A percentile compares a stretch with the other conserved stretches of the same genome.
Conservation (phyloP, 345 rosid genomes). For the Sisymbrium altissimum region DNA sequence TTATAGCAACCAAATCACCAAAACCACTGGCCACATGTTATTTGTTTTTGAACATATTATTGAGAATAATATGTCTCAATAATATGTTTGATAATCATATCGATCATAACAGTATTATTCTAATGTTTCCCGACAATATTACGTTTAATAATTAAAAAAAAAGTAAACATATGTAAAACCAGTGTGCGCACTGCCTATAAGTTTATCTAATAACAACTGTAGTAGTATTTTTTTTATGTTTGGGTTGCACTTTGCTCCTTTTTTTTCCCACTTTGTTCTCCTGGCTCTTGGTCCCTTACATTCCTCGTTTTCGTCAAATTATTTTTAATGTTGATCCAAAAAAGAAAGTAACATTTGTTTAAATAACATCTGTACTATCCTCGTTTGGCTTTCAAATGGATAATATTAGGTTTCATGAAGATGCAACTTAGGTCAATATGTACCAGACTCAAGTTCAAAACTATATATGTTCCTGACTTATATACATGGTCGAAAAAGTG, state of each 20-base stretch:
- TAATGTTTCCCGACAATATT: not conserved
- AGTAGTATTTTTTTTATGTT: not conserved
- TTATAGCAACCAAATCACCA: not conserved
- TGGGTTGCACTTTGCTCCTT: not conserved
- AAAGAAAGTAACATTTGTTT: too few species aligned
- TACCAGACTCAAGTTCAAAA: too few species aligned
- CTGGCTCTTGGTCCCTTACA: not conserved
- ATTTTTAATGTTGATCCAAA: not conserved
- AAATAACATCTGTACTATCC: not conserved
- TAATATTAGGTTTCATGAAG: not conserved
- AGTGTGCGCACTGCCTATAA: not conserved
- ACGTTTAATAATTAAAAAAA: not conserved
- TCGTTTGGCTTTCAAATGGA: conserved; percentile 6
- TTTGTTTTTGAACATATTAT: not conserved
- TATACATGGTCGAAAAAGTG: not conserved
- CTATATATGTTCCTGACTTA: not conserved
- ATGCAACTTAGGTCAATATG: not conserved
- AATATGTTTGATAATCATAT: not conserved
- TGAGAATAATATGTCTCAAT: not conserved
- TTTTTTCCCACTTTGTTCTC: not conserved
- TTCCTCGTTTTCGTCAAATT: not conserved
- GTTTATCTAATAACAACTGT: not conserved
- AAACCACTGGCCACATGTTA: conserved; percentile 28
- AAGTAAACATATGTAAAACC: not conserved
- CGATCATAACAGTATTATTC: not conserved